Conservation (phyloP, 1,139 yeast species). For the Saccharomyces hybrid region DNA sequence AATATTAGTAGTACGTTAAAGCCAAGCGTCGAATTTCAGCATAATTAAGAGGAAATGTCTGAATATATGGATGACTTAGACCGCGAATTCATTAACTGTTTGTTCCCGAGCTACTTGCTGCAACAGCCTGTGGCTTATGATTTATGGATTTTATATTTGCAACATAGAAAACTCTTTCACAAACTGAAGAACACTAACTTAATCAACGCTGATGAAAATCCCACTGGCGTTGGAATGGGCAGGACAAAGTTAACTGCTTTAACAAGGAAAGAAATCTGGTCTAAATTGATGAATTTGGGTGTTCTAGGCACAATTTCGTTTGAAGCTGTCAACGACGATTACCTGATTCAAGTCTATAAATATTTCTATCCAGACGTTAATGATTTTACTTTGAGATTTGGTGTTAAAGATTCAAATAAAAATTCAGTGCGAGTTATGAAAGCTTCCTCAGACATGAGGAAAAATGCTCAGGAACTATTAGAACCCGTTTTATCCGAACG, state of each 20-base stretch:
- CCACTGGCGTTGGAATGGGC: background rate
- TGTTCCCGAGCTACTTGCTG: conserved; percentile 28
- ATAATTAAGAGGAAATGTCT: background rate
- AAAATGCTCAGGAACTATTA: conserved; percentile 6
- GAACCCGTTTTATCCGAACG: conserved; percentile 7
- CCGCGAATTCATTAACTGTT: conserved; percentile 19
- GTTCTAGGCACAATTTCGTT: conserved; percentile 30
- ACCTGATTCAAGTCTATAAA: conserved; percentile 28
- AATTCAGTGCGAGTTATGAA: conserved; percentile 2
- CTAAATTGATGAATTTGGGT: conserved; percentile 26
- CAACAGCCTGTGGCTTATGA: conserved; percentile 31
- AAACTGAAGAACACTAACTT: conserved; percentile 13
- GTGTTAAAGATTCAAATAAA: background rate
- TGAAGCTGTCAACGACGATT: conserved; percentile 27
- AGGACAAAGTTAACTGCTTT: conserved; percentile 12
- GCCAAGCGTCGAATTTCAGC: background rate
- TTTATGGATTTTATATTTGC: conserved; percentile 22
- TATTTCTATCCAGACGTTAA: conserved; percentile 23
- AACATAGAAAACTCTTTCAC: conserved; percentile 24
- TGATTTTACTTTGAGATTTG: conserved; percentile 10
- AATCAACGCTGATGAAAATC: conserved; percentile 3
- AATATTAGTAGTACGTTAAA: background rate
- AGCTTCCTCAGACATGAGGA: background rate
- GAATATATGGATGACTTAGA: conserved; percentile 12
- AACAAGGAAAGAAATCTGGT: conserved; percentile 29